Conservation (phyloP, 805 yeast genomes). For the Zygotorulaspora chibaensis region DNA sequence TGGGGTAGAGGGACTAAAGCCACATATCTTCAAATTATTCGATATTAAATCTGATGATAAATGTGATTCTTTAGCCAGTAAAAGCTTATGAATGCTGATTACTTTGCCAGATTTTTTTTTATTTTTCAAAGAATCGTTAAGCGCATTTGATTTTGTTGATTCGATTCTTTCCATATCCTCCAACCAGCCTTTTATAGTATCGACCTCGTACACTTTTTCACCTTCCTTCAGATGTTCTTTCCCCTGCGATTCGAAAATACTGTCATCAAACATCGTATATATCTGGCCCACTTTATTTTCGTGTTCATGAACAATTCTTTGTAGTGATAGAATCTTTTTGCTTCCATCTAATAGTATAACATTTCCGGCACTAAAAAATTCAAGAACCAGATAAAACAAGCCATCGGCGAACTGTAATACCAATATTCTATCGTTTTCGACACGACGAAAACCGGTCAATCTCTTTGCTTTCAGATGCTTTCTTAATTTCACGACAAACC, state of each 20-base stretch:
- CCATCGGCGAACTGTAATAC: constrained; percentile 87
- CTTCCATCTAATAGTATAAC: constrained; percentile 70
- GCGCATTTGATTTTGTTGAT: constrained; percentile 6
- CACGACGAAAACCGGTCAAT: constrained; percentile 65
- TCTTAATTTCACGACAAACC: constrained; percentile 79
- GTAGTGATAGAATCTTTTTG: constrained; percentile 62
- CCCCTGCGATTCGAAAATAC: constrained; percentile 36
- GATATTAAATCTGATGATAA: constrained; percentile 76
- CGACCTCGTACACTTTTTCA: constrained; percentile 8
- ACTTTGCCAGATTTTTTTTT: constrained; percentile 43
- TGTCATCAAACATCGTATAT: constrained; percentile 57
- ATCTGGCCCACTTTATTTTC: constrained; percentile 68
- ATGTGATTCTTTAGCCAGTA: constrained; percentile 65
- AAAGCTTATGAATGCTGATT: constrained; percentile 61
- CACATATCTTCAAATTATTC: constrained; percentile 45
- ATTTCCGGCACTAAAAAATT: constrained; percentile 94
- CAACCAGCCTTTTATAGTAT: constrained; percentile 31
- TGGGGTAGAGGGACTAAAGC: constrained; percentile 45
- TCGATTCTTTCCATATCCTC: constrained; percentile 15
- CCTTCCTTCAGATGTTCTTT: constrained; percentile 8
- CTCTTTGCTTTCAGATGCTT: constrained; percentile 82
- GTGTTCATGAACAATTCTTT: constrained; percentile 73
- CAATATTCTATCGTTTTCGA: constrained; percentile 76
- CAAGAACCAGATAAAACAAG: constrained; percentile 67
- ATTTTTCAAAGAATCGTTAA: constrained; percentile 5